Evolutionary conservation across 805 yeast genomes (phyloP).

Genomic region (Candida anglica): DNA sequence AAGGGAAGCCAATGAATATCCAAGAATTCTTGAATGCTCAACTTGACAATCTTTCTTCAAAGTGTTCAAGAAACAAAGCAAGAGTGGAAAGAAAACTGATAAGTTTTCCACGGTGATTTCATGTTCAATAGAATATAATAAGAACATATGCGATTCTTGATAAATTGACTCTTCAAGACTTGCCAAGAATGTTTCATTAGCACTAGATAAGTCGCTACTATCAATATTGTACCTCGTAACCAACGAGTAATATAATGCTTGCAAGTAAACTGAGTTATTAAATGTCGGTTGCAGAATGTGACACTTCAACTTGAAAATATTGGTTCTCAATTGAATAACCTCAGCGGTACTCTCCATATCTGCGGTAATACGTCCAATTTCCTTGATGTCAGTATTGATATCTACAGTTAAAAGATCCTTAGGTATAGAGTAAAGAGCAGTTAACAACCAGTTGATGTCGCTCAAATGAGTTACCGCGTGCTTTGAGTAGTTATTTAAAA

Average conservation of each 20-base stretch:
- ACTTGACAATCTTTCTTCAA: conserved; percentile 9
- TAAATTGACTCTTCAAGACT: no score
- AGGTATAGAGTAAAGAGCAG: no score
- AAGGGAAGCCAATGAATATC: conserved; percentile 25
- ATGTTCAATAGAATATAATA: not conserved
- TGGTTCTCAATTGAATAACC: not conserved
- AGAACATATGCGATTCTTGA: not conserved
- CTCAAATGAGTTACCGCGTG: no score
- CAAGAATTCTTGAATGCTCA: conserved; percentile 15
- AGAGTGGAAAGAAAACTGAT: not conserved
- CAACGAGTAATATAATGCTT: no score
- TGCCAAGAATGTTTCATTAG: no score
- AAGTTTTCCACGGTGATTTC: not conserved
- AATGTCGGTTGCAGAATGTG: not conserved
- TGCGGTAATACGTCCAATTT: not conserved
- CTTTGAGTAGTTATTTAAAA: no score
- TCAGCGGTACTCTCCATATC: not conserved
- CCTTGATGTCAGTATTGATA: not conserved
- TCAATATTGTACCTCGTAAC: no score
- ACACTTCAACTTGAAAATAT: not conserved
- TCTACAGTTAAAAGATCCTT: not conserved
- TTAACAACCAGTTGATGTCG: not conserved
- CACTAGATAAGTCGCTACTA: no score
- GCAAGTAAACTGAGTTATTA: not conserved
- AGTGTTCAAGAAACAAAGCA: conserved; percentile 1